Evolutionary conservation across 768 basidiomycete species (phyloP).

Genomic region (Paxillus involutus): DNA sequence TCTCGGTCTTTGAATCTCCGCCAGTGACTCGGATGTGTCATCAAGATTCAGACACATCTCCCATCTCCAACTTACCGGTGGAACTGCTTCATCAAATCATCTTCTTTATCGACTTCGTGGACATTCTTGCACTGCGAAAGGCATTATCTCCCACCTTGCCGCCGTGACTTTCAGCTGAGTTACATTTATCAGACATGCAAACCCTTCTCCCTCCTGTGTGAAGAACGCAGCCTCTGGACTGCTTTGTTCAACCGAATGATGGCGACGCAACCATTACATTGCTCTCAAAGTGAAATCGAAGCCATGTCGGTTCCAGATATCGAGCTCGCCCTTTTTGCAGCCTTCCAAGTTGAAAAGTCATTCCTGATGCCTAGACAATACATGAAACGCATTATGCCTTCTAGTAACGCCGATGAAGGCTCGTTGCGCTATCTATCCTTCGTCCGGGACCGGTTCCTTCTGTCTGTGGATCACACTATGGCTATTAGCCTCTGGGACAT

Average conservation of each 20-base stretch:
- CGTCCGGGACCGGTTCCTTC: conserved; percentile 20
- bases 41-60: too few relatives aligned
- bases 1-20: too few relatives aligned
- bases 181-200: conserved; percentile 23
- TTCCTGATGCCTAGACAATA: conserved; percentile 16
- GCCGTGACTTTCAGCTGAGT: not conserved
- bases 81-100: conserved; percentile 18
- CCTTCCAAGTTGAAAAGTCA: not conserved
- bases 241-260: conserved; percentile 10
- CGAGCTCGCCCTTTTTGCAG: conserved; percentile 13
- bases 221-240: too few relatives aligned
- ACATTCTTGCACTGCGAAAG: conserved; percentile 19
- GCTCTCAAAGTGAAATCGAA: conserved; percentile 9
- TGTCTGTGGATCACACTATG: conserved; percentile 13
- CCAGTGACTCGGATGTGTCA: too few relatives aligned
- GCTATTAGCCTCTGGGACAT: conserved; percentile 19
- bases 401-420: not conserved
- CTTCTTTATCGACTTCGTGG: conserved; percentile 10
- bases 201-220: not conserved
- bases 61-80: conserved; percentile 12
- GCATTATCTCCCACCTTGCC: not conserved
- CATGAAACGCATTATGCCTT: not conserved
- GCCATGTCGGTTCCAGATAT: conserved; percentile 9
- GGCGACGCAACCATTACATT: conserved; percentile 13
- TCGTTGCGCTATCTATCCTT: conserved; percentile 15